Percentiles rank a stretch among this genome's conserved stretches.
These are phyloP conservation scores for Populus euphratica DNA, from an alignment of 345 rosid species.

Conservation along the genomic window DNA sequence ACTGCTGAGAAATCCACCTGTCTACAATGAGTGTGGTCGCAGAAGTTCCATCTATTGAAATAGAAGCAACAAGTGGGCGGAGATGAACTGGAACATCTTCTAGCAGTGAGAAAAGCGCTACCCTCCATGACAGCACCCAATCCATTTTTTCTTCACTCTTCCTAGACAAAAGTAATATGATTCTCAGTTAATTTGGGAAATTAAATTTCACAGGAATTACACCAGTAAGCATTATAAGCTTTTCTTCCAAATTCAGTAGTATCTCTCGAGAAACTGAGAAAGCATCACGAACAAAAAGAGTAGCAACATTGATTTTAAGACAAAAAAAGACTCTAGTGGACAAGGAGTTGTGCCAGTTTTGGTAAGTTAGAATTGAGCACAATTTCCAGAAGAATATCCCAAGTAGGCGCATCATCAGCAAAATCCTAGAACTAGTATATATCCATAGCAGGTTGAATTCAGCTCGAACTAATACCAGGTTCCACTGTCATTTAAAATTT, in stretches of 20 bases:
- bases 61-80: slow-evolving; percentile 55
- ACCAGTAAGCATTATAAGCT: neutral
- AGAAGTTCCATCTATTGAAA: slow-evolving; percentile 89
- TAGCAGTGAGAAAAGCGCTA: slow-evolving; percentile 58
- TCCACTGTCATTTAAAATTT: too few species aligned
- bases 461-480: too few species aligned
- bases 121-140: slow-evolving; percentile 75
- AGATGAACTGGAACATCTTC: slow-evolving; percentile 63
- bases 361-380: neutral
- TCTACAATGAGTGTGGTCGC: slow-evolving; percentile 80
- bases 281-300: neutral
- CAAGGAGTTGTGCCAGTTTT: neutral
- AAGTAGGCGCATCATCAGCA: neutral
- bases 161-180: slow-evolving; percentile 60
- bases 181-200: slow-evolving; percentile 16
- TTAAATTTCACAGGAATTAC: neutral
- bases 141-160: slow-evolving; percentile 64
- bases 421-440: neutral
- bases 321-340: neutral
- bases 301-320: neutral
- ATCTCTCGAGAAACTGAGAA: neutral
- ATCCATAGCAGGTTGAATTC: too few species aligned
- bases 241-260: neutral
- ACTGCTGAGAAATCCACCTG: slow-evolving; percentile 38
- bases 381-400: neutral